Percentiles rank a stretch among this genome's conserved stretches.
Conservation (phyloP, 2,329 filamentous ascomycete species). For the Bipolaris victoriae region DNA sequence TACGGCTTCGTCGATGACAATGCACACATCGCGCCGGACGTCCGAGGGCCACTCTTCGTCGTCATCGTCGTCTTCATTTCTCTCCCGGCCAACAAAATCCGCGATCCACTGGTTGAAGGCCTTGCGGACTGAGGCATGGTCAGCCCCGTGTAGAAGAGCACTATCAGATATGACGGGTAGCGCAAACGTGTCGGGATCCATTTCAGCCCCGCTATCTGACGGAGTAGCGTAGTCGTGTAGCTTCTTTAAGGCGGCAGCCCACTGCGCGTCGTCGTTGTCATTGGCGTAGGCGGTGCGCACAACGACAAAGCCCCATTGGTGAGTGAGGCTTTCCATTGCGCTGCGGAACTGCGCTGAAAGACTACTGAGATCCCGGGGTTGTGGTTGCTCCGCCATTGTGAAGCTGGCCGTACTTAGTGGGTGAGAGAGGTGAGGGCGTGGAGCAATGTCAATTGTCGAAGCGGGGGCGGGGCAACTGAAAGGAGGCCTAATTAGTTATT, state of each 20-base stretch:
- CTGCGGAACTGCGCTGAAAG: background rate
- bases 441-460: background rate
- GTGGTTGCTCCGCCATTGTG: background rate
- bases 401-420: background rate
- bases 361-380: background rate
- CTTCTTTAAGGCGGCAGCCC: background rate
- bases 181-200: background rate
- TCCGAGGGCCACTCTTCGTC: background rate
- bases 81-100: background rate
- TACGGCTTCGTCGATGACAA: background rate
- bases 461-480: background rate
- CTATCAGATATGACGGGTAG: background rate
- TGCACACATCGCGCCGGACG: background rate
- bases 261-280: background rate
- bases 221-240: slow-evolving; percentile 1
- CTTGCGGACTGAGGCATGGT: background rate
- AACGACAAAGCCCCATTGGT: background rate
- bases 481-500: background rate
- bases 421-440: background rate
- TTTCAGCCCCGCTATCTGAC: background rate
- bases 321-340: background rate
- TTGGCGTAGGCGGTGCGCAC: background rate
- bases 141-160: background rate
- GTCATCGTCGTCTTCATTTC: background rate
- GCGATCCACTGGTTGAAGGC: background rate